phyloP scores from a whole-genome alignment of 1,284 basidiomycete species.

The Stygiomarasmius scandens region DNA sequence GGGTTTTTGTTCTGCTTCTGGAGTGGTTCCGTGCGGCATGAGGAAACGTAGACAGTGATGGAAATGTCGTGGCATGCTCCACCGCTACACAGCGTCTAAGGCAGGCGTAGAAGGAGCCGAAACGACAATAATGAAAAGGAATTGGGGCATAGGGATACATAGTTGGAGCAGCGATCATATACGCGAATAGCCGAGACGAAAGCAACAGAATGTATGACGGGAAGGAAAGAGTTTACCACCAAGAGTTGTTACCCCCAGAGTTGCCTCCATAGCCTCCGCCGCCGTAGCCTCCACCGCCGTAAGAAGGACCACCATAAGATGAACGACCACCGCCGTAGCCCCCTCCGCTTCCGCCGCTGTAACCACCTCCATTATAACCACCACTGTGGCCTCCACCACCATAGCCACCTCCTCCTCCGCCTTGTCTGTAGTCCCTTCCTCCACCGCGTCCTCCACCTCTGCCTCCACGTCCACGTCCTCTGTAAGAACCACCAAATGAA shows the following conservation, averaged over 20 bases:
- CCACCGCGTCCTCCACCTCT: slow-evolving; percentile 42
- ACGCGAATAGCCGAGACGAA: background rate
- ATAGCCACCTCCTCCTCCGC: slow-evolving; percentile 39
- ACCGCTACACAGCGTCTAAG: background rate
- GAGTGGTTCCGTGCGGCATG: slow-evolving; percentile 4
- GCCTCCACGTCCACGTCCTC: slow-evolving; percentile 65
- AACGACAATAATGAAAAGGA: background rate
- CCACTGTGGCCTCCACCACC: slow-evolving; percentile 36
- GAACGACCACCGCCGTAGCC: slow-evolving; percentile 15
- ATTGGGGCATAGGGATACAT: slow-evolving; percentile 15
- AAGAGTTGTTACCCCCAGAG: slow-evolving; percentile 16
- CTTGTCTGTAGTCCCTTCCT: slow-evolving; percentile 35
- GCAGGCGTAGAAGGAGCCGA: background rate
- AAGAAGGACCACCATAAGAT: slow-evolving; percentile 9
- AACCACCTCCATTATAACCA: slow-evolving; percentile 29
- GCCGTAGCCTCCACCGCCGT: slow-evolving; percentile 9
- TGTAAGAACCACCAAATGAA: slow-evolving; percentile 62
- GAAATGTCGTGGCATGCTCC: background rate
- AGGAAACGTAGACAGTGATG: slow-evolving; percentile 2
- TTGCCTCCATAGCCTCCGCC: slow-evolving; percentile 13
- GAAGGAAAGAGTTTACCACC: slow-evolving; percentile 22
- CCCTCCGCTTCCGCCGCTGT: slow-evolving; percentile 23
- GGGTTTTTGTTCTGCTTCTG: slow-evolving; percentile 14
- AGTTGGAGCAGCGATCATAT: slow-evolving; percentile 10
- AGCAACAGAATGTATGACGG: background rate